Percentiles rank a stretch among this genome's conserved stretches.
Evolutionary conservation across 2,329 filamentous ascomycete species (phyloP).

Genomic region (Alternaria tenuissima): DNA sequence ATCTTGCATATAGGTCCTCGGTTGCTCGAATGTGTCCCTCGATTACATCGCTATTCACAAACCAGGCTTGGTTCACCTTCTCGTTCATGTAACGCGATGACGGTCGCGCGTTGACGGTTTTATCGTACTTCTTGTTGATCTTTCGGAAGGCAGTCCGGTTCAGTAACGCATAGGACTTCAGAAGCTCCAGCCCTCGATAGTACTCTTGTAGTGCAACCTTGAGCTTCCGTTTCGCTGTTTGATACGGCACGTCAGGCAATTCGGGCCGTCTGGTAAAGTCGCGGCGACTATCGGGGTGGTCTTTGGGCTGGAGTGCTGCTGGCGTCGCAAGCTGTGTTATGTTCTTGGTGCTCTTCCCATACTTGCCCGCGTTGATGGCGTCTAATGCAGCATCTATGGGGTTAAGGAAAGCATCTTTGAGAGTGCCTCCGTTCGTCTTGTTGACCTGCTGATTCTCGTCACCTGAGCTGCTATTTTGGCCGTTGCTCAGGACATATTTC

Average conservation of each 20-base stretch:
- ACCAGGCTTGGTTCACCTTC: constrained; percentile 88
- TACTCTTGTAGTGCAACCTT: constrained; percentile 92
- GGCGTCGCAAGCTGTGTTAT: constrained; percentile 51
- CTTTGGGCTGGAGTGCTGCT: constrained; percentile 51
- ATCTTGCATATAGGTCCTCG: constrained; percentile 91
- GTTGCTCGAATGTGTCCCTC: constrained; percentile 81
- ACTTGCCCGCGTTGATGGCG: constrained; percentile 52
- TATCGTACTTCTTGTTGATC: constrained; percentile 99
- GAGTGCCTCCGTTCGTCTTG: constrained; percentile 20
- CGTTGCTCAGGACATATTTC: constrained; percentile 22
- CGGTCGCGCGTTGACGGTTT: constrained; percentile 80
- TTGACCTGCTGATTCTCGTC: constrained; percentile 30
- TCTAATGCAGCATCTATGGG: constrained; percentile 55
- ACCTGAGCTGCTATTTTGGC: constrained; percentile 30
- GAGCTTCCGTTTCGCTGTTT: constrained; percentile 87
- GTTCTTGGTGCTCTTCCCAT: constrained; percentile 64
- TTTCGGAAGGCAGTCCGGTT: constrained; percentile 96
- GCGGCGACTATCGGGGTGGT: constrained; percentile 44
- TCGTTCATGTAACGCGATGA: constrained; percentile 85
- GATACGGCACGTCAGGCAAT: constrained; percentile 74
- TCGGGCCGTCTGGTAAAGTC: constrained; percentile 55
- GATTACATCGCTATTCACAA: constrained; percentile 86
- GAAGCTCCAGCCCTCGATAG: constrained; percentile 87
- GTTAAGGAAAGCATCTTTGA: constrained; percentile 36
- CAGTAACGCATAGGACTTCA: constrained; percentile 89